Percentiles rank a stretch among this genome's conserved stretches.
Evolutionary conservation across 1,139 yeast species (phyloP).

Genomic region (Yamadazyma siamensis): DNA sequence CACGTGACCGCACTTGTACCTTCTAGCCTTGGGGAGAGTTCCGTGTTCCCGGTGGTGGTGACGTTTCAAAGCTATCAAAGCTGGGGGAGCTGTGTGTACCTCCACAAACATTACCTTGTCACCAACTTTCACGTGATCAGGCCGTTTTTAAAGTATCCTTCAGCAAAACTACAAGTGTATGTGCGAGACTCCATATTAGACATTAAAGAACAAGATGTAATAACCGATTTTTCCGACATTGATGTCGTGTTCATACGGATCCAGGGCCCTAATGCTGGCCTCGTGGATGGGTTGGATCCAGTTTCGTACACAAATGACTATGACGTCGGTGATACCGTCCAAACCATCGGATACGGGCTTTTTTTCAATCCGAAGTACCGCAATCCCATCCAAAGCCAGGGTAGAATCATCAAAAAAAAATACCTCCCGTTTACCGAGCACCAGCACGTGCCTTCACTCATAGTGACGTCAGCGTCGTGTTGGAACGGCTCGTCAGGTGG

Average conservation of each 20-base stretch:
- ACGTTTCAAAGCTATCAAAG: conserved; percentile 9
- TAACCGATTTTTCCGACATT: too few species aligned
- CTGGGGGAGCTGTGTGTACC: conserved; percentile 39
- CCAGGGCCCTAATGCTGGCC: too few species aligned
- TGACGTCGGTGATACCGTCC: conserved; percentile 33
- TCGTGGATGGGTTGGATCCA: too few species aligned
- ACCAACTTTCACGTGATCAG: conserved; percentile 37
- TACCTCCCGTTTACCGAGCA: conserved; percentile 3
- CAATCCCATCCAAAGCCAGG: conserved; percentile 45
- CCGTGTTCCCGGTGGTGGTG: conserved; percentile 18
- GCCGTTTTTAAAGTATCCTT: too few species aligned
- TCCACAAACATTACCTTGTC: conserved; percentile 23
- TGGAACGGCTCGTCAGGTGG: conserved; percentile 84
- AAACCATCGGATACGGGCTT: conserved; percentile 58
- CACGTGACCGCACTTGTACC: not conserved
- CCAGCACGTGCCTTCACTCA: conserved; percentile 27
- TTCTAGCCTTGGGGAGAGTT: conserved; percentile 2
- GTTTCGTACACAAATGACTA: conserved; percentile 10
- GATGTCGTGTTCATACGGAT: too few species aligned
- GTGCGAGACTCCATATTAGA: too few species aligned
- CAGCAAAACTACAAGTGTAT: too few species aligned
- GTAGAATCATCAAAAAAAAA: conserved; percentile 25
- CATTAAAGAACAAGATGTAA: too few species aligned
- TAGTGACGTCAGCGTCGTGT: conserved; percentile 58
- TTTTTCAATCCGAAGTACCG: conserved; percentile 26